Percentiles rank a stretch among this genome's conserved stretches.
These are phyloP conservation scores for Incumbomyces delicatus DNA, from an alignment of 2,329 filamentous ascomycete genomes.

Conservation along the genomic window DNA sequence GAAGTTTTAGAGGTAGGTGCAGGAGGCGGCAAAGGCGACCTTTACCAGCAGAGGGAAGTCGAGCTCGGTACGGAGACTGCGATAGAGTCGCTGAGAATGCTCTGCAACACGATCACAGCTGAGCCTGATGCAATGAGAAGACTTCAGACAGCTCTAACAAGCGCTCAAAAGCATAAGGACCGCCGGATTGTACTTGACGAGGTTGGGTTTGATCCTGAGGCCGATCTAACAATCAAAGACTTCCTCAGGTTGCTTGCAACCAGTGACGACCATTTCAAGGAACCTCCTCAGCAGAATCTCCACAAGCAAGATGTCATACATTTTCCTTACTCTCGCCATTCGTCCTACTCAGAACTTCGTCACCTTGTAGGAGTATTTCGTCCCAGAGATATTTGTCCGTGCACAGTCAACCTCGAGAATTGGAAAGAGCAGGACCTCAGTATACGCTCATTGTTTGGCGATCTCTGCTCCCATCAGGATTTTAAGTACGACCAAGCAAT, in stretches of 20 bases:
- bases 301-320: slow-evolving; percentile 22
- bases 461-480: slow-evolving; percentile 48
- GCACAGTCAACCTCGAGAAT: slow-evolving; percentile 54
- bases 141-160: slow-evolving; percentile 24
- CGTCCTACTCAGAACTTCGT: slow-evolving; percentile 72
- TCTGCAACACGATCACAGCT: slow-evolving; percentile 30
- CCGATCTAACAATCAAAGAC: slow-evolving; percentile 29
- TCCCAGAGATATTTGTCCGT: slow-evolving; percentile 72
- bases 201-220: slow-evolving; percentile 29
- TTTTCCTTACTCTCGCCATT: slow-evolving; percentile 85
- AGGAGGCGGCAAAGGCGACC: slow-evolving; percentile 68
- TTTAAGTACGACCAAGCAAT: slow-evolving; percentile 61
- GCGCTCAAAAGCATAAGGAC: slow-evolving; percentile 26
- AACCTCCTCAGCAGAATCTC: background rate
- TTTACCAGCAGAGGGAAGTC: slow-evolving; percentile 58
- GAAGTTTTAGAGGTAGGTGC: slow-evolving; percentile 65
- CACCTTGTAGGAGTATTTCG: slow-evolving; percentile 57
- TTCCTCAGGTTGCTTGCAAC: slow-evolving; percentile 19
- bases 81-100: slow-evolving; percentile 45
- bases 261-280: background rate
- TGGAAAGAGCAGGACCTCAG: slow-evolving; percentile 55
- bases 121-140: slow-evolving; percentile 23
- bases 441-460: slow-evolving; percentile 62
- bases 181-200: slow-evolving; percentile 29
- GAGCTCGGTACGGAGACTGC: slow-evolving; percentile 43